phyloP scores from a whole-genome alignment of 2,329 filamentous ascomycete genomes.

The Ophiostoma sp. region DNA sequence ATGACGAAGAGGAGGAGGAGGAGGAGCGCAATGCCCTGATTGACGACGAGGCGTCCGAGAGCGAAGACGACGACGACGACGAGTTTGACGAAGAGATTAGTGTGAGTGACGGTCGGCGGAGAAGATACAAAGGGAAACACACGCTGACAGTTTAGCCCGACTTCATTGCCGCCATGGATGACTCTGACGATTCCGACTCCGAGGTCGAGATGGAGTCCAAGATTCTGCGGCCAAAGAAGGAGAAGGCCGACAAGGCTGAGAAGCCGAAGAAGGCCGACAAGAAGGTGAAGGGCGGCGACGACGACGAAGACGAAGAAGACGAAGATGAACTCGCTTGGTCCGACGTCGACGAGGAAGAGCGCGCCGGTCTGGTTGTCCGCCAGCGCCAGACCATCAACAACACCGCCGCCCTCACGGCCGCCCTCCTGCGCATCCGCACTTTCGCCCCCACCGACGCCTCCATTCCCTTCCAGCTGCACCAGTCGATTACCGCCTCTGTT shows the following conservation, averaged over 20 bases:
- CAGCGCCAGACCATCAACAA: constrained; percentile 98
- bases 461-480: constrained; percentile 78
- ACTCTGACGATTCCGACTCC: constrained; percentile 66
- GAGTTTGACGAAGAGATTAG: constrained; percentile 34
- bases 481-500: constrained; percentile 65
- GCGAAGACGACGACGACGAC: constrained; percentile 35
- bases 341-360: constrained; percentile 71
- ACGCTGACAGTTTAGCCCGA: constrained; percentile 44
- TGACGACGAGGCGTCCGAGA: constrained; percentile 31
- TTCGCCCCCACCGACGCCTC: constrained; percentile 57
- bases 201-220: constrained; percentile 77
- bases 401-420: constrained; percentile 76
- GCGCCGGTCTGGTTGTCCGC: constrained; percentile 83
- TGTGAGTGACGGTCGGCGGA: constrained; percentile 23
- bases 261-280: constrained; percentile 34
- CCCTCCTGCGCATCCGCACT: constrained; percentile 73
- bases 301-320: constrained; percentile 58
- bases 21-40: constrained; percentile 34
- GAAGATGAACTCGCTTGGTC: constrained; percentile 87
- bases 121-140: constrained; percentile 13
- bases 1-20: constrained; percentile 40
- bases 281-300: constrained; percentile 36
- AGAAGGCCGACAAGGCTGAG: constrained; percentile 31
- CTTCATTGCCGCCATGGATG: constrained; percentile 56
- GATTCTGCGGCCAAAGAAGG: constrained; percentile 49